Base-by-base conservation (phyloP, 306 rosid species). In the Hippophae tibetana region DNA sequence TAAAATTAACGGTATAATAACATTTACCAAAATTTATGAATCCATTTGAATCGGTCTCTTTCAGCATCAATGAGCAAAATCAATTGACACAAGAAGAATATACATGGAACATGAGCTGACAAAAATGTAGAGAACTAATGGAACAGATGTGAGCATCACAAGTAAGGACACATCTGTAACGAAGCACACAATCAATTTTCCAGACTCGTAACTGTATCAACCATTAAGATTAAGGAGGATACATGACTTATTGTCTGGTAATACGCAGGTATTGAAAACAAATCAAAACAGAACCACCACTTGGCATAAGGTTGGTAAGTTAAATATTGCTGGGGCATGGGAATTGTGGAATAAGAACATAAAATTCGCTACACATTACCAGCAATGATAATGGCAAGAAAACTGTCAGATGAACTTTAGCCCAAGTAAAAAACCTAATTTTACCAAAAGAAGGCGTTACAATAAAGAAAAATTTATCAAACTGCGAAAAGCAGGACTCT, bases 161-260 rank as follows among this genome's bases (percentile, higher is more conserved):
- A 56, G 74, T 60, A 63, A 23, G 38, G 40, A 43, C 65, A 58
- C 65, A 43, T 69, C 82, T 71, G 75, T 52, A 80, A 76, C 75
- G 66, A 76, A 63, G 85, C 67, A 72, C 68, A 53, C 69, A 0
- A 54, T 60, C 14, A 6, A 38, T 76, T 56, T 80, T 18, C 73
- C 79, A 76, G 78, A 73, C 69, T 58, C 46, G 76, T 76, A 80
- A 69, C 79, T 12, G 78, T 68, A 76, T 73, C 74, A 48, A 48
- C 74, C 78, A 9, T 66, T 6, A 49, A 38, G 42, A 18, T 48
- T 43, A 63, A 69, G 57, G 64, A 66, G 41, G 77, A 81, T 59
- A 82, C 86, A 26, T 80, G 87, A 78, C 86, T 81, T 52, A 75
- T 18, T 52, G 84, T 68, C 86, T 68, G 84, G 78, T 52, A 47